Evolutionary conservation across 2,329 filamentous ascomycete genomes (phyloP), one percentile per base, ranked within the genome.

Genomic region (Neoscytalidium dimidiatum): DNA sequence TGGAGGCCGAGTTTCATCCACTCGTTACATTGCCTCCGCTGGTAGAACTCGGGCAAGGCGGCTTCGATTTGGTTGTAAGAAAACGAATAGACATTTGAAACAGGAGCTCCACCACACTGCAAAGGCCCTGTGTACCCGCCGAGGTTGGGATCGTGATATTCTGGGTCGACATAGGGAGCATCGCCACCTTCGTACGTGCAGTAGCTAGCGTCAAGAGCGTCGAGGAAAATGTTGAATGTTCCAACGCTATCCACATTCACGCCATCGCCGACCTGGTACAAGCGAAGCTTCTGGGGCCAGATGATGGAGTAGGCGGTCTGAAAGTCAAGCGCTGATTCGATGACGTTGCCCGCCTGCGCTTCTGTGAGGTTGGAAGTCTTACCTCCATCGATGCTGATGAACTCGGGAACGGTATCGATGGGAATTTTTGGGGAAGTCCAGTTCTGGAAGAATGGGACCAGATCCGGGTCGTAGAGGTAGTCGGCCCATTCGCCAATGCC

Each of bases 31-130:
- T 81, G 79, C 3, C 79, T 74, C 67, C 82, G 77, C 68, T 86
- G 83, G 74, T 89, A 89, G 67, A 75, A 77, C 4, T 79, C 73
- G 0, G 86, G 85, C 21, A 87, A 77, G 23, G 83, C 82, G 4
- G 76, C 74, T 73, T 88, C 86, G 48, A 82, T 79, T 46, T 82
- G 82, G 52, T 84, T 84, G 71, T 87, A 87, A 3, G 82, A 85
- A 68, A 88, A 84, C 41, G 80, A 82, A 66, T 86, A 81, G 6
- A 87, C 85, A 67, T 86, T 85, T 9, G 85, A 84, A 2, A 84
- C 83, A 68, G 81, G 78, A 75, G 82, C 85, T 21, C 80, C 77
- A 7, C 81, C 82, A 65, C 82, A 83, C 57, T 80, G 76, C 13
- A 78, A 69, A 3, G 73, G 69, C 13, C 82, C 82, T 61, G 81